Conservation (phyloP, 331 rosid species). For the Ulmus americana region DNA sequence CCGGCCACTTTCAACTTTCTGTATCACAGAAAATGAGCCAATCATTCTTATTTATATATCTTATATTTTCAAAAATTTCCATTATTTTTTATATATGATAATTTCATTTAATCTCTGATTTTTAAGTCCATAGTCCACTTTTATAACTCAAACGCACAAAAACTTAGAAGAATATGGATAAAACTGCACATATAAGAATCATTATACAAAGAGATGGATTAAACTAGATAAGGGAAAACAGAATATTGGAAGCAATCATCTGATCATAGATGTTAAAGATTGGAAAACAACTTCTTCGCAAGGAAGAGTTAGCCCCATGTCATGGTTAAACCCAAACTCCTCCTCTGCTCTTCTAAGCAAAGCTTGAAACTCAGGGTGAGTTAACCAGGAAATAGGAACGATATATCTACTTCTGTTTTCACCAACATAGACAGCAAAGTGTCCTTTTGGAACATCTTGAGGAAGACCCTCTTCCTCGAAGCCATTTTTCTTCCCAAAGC, state of each 20-base stretch:
- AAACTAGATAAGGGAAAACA: too few relatives aligned
- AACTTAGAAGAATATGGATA: not conserved
- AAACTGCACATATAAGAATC: not conserved
- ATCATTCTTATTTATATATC: too few relatives aligned
- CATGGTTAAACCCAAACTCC: conserved; percentile 80
- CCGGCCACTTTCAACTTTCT: too few relatives aligned
- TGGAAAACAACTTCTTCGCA: conserved; percentile 70
- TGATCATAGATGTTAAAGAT: conserved; percentile 46
- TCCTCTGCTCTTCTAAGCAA: conserved; percentile 79
- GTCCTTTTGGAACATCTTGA: conserved; percentile 80
- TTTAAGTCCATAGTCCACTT: too few relatives aligned
- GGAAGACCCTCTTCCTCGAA: conserved; percentile 46
- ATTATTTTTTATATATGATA: too few relatives aligned
- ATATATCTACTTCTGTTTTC: conserved; percentile 71
- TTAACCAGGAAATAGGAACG: conserved; percentile 71
- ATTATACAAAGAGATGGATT: not conserved
- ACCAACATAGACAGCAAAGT: conserved; percentile 84
- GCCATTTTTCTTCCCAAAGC: conserved; percentile 66
- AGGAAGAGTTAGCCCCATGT: conserved; percentile 80
- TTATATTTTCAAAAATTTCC: too few relatives aligned
- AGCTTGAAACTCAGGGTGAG: conserved; percentile 65
- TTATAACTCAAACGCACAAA: too few relatives aligned
- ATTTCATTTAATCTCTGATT: too few relatives aligned
- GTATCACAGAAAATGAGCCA: too few relatives aligned
- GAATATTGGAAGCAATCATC: not conserved